Base-by-base conservation (phyloP, 345 rosid genomes). In the Gossypium ekmanianum region DNA sequence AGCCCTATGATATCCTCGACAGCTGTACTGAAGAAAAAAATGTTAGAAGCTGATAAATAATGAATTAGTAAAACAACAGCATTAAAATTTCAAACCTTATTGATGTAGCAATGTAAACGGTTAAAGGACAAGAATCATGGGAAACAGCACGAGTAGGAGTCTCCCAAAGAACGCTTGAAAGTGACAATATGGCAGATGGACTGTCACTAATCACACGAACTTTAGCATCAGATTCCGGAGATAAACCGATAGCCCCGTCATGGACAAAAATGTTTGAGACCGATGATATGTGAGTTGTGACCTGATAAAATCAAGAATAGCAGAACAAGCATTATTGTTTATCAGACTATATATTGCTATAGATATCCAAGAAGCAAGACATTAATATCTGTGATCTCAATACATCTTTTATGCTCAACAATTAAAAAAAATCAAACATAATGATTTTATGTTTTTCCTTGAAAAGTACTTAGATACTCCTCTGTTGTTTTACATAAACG, bases 71-170 rank as follows among this genome's bases (percentile, higher is more conserved):
- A 62, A 72, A 67, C 20, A 43, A 77, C 14, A n/a, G 18, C 67
- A 61, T 51, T 63, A 22, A 66, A 13, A 66, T 39, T 13, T 11
- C 73, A 51, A 51, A 83, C 85, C 85, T 83, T 48, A 77, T 55
- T 67, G 85, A 80, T 34, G 83, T 62, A 71, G 81, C 79, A 39
- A 73, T 77, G 26, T 83, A 83, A 72, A 83, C 67, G 2, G 81
- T 83, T 72, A 80, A 68, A 62, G 85, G 83, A 54, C 83, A 83
- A 52, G 81, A 77, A 75, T 83, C 85, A 75, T 83, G 85, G 65
- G 83, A 83, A 75, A 83, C 68, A 52, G 81, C 85, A 75, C 85
- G 85, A 44, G 48, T 24, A 2, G 79, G 43, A 18, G 75, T 76
- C 52, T 77, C 34, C 81, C 81, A 83, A 44, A 80, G 77, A 63